A percentile compares a stretch with the other conserved stretches of the same genome.
phyloP scores from a whole-genome alignment of 225 moss, liverwort and hornwort genomes.

The Physcomitrium patens region DNA sequence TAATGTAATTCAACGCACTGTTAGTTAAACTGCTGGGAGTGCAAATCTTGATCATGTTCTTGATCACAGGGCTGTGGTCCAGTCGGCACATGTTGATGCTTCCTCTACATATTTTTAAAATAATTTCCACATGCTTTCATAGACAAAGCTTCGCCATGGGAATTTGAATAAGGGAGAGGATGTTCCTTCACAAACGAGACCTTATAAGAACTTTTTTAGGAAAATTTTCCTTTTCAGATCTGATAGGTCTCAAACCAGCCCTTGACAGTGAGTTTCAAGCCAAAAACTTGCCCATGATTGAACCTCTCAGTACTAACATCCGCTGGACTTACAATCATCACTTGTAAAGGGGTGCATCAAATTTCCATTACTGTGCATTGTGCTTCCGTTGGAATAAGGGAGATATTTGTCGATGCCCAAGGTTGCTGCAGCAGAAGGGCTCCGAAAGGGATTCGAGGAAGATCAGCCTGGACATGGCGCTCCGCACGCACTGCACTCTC shows the following conservation, averaged over 20 bases:
- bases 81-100: not conserved
- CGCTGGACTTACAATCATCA: not conserved
- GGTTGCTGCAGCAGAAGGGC: conserved; percentile 23
- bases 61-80: not conserved
- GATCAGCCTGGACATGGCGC: conserved; percentile 56
- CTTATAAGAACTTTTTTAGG: not conserved
- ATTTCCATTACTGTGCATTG: conserved; percentile 55
- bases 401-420: conserved; percentile 28
- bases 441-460: conserved; percentile 18
- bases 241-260: fast-evolving
- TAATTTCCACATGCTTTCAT: not conserved
- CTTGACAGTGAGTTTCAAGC: fast-evolving
- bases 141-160: fast-evolving
- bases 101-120: not conserved
- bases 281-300: not conserved
- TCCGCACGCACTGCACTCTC: conserved; percentile 25
- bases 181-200: not conserved
- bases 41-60: not conserved
- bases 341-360: not conserved
- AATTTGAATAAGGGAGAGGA: not conserved
- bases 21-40: not conserved
- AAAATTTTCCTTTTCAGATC: not conserved
- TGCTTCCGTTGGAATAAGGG: not conserved
- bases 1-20: not conserved
- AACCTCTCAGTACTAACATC: fast-evolving